Base-by-base conservation (phyloP, 257 asterid genomes). In the Solanum stenotomum region DNA sequence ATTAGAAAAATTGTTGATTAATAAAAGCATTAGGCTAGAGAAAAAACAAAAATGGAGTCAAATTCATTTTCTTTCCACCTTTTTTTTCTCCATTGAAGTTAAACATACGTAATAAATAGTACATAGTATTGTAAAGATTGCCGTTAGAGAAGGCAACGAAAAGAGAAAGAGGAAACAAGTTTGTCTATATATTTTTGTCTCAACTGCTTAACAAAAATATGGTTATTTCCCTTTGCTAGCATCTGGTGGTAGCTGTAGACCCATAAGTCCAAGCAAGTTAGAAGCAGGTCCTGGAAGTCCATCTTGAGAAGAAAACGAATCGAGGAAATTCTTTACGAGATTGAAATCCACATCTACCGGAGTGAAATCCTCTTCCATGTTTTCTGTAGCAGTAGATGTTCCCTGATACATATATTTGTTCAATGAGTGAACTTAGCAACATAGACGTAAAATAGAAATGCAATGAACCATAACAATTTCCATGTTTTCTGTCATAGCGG, bases 271-370 rank as follows among this genome's bases (percentile, higher is more conserved):
- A 11, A 95, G 92, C 86, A 96, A 92, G 91, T 95, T 97, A 92
- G 99, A 96, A 87, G 98, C 98, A 68, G 99, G 99, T 46, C 99
- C 99, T 5, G 99, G 93, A 90, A 94, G 89, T 68, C 99, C 99
- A 90, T 95, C 97, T 84, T 96, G 99, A 78, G 96, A 94, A 37
- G 99, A 94, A 91, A 91, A 94, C 0, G 99, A 97, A 40, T 95
- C 98, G 0, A 97, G 95, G 86, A 97, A 86, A 88, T 93, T 97
- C 89, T 96, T 93, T 65, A 97, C 98, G 34, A 97, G 98, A 93
- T 97, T 97, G 88, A 96, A 87, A 93, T 97, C 98, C 52, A 96
- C 98, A 90, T 97, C 99, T 71, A 97, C 95, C 0, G 99, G 99
- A 63, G 92, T 91, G 29, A 97, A 91, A 87, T 95, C 98, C 16